Base-by-base conservation (phyloP, 495 filamentous ascomycete species). In the Chaetomium tenue region DNA sequence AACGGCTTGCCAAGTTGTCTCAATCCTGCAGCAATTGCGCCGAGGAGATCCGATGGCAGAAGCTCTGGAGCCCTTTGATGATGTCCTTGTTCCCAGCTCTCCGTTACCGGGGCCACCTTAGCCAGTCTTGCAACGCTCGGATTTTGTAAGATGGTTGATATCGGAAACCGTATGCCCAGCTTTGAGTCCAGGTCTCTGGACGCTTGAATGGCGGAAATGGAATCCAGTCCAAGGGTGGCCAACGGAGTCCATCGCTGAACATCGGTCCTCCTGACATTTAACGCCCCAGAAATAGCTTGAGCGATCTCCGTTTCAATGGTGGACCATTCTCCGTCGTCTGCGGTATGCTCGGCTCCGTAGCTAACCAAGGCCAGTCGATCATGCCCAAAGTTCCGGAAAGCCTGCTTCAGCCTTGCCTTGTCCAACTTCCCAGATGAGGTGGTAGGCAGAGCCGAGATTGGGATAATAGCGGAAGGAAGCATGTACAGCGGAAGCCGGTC, bases 131-230 rank as follows among this genome's bases (percentile, higher is more conserved):
- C 73, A 28, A 90, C 73, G 3, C 79, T 88, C 12, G 84, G 75
- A 67, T 89, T 81, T 26, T 80, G 81, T 30, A 95, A 77, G 22
- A 94, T 83, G 13, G 78, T 68, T 0, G 88, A 89, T 1, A 92
- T 82, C 33, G 84, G 76, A 18, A 88, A 64, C 40, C 80, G 74
- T 37, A 61, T 71, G 47, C 74, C 77, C 3, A 81, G 76, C 9
- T 62, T 61, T 2, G 76, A 64, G 52, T 78, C 73, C 1, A 91
- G 72, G 44, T 71, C 70, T 23, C 77, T 86, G 0, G 88, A 83
- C 44, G 92, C 72, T 15, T 82, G 74, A 54, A 95, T 93, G 0
- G 89, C 90, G 30, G 87, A 88, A n/a, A 95, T 86, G 0, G 91
- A 93, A 72, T 95, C 91, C 23, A 95, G 72, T 0, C 91, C 91